Evolutionary conservation across 768 basidiomycete species (phyloP).

Genomic region (Tulasnella sp.): DNA sequence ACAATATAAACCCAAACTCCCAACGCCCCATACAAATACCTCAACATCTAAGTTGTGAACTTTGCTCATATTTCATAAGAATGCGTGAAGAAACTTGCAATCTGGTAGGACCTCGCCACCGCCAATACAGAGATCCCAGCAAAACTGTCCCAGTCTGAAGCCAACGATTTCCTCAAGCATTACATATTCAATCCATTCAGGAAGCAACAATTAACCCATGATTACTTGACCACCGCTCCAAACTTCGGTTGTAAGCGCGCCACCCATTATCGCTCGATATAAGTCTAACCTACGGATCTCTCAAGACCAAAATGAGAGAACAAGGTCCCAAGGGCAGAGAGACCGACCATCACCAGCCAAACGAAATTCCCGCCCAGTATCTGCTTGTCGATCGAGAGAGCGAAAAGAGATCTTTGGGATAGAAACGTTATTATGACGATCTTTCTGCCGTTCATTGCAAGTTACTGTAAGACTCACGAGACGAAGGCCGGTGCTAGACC

Average conservation of each 20-base stretch:
- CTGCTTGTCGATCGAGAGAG: slow-evolving; percentile 49
- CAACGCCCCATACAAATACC: neutral
- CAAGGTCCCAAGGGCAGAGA: neutral
- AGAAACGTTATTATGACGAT: neutral
- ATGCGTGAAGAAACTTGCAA: too few species aligned
- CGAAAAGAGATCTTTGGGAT: slow-evolving; percentile 51
- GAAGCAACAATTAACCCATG: too few species aligned
- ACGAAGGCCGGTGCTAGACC: slow-evolving; percentile 58
- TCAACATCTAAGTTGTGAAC: neutral
- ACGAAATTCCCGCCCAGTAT: slow-evolving; percentile 51
- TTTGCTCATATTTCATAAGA: neutral
- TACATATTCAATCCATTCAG: too few species aligned
- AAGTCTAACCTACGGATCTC: too few species aligned
- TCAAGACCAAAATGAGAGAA: neutral
- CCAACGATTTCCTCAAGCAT: too few species aligned
- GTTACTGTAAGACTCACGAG: slow-evolving; percentile 43
- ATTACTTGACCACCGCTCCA: too few species aligned
- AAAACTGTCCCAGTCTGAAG: too few species aligned
- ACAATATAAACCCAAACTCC: neutral
- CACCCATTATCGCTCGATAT: too few species aligned
- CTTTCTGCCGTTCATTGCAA: neutral
- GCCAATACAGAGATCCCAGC: too few species aligned
- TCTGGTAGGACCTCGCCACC: too few species aligned
- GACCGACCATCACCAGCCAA: slow-evolving; percentile 50
- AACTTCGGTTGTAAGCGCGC: too few species aligned